These are phyloP conservation scores for Penicillium steckii DNA, from an alignment of 495 filamentous ascomycete species.

Conservation along the genomic window DNA sequence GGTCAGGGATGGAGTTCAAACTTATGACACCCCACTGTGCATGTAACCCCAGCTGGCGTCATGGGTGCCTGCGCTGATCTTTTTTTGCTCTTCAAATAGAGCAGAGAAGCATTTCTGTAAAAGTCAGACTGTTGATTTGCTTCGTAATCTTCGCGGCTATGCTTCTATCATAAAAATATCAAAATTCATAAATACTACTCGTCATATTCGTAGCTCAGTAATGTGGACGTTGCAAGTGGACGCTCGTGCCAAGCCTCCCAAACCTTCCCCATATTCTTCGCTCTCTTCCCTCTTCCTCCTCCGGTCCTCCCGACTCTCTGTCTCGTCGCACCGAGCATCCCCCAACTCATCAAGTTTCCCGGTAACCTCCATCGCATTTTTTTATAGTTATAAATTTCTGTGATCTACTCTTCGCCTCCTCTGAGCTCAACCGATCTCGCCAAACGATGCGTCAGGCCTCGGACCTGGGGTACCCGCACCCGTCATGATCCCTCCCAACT, in stretches of 20 bases:
- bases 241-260: constrained; percentile 34
- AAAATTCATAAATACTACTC: neutral
- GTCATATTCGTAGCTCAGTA: neutral
- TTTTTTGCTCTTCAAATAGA: neutral
- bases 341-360: neutral
- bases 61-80: too few species aligned
- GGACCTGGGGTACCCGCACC: constrained; percentile 42
- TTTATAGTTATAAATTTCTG: neutral
- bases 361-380: neutral
- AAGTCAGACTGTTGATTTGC: too few species aligned
- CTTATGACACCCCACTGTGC: too few species aligned
- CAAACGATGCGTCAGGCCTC: constrained; percentile 42
- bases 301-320: constrained; percentile 2
- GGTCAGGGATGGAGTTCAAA: too few species aligned
- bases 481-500: constrained; percentile 45
- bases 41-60: too few species aligned
- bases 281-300: constrained; percentile 21
- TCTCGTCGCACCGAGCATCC: neutral
- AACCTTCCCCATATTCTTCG: constrained; percentile 39
- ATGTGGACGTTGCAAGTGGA: constrained; percentile 18
- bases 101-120: too few species aligned
- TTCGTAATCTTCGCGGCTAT: too few species aligned
- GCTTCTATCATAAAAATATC: too few species aligned
- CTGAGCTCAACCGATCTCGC: constrained; percentile 8
- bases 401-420: constrained; percentile 2